Evolutionary conservation across 805 yeast species (phyloP).

Genomic region (Komagataella mondaviorum): DNA sequence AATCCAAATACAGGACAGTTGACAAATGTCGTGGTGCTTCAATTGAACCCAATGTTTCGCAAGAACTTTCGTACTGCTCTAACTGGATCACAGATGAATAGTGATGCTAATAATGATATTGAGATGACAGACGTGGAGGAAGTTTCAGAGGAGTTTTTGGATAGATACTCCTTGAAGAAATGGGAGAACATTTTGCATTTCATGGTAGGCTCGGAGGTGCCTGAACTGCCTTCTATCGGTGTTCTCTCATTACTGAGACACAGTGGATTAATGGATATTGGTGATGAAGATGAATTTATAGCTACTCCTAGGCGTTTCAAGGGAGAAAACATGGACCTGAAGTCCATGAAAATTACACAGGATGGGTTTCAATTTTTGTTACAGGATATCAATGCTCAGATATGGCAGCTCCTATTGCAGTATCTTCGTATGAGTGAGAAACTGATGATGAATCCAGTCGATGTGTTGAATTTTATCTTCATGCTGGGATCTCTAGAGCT

Average conservation of each 20-base stretch:
- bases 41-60: conserved; percentile 62
- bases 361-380: conserved; percentile 87
- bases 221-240: conserved; percentile 62
- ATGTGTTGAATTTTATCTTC: conserved; percentile 85
- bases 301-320: conserved; percentile 1
- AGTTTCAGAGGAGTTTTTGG: conserved; percentile 55
- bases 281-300: conserved; percentile 8
- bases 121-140: conserved; percentile 21
- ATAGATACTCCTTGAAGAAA: conserved; percentile 66
- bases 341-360: conserved; percentile 60
- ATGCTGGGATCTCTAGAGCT: conserved; percentile 86
- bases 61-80: conserved; percentile 68
- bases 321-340: conserved; percentile 9
- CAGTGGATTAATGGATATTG: conserved; percentile 79
- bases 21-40: conserved; percentile 19
- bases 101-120: conserved; percentile 62
- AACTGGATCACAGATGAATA: conserved; percentile 47
- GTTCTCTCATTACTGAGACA: conserved; percentile 65
- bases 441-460: conserved; percentile 89
- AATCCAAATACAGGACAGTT: conserved; percentile 21
- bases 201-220: conserved; percentile 88
- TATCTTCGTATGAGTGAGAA: conserved; percentile 77
- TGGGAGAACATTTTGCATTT: conserved; percentile 96
- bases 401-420: conserved; percentile 85
- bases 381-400: conserved; percentile 87